These are phyloP conservation scores for Talaromyces amestolkiae DNA, from an alignment of 2,329 filamentous ascomycete species.

Conservation along the genomic window DNA sequence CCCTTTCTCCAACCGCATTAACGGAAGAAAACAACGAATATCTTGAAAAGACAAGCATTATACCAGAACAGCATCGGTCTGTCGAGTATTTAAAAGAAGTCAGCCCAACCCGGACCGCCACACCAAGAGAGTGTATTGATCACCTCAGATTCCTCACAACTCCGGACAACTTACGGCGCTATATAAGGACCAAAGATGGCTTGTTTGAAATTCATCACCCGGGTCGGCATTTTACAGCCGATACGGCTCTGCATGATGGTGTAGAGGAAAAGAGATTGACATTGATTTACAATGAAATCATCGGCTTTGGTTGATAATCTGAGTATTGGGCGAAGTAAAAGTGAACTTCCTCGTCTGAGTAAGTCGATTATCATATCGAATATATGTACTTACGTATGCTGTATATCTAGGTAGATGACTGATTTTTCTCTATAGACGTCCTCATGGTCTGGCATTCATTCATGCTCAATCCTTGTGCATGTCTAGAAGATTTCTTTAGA, in stretches of 20 bases:
- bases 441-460: conserved; percentile 78
- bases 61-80: not conserved
- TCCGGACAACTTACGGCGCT: conserved; percentile 64
- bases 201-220: conserved; percentile 50
- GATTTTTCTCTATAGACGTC: conserved; percentile 52
- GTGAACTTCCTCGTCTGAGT: conserved; percentile 12
- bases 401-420: too few species aligned
- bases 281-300: conserved; percentile 8
- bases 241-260: not conserved
- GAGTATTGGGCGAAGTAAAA: not conserved
- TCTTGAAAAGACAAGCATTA: not conserved
- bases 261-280: conserved; percentile 12
- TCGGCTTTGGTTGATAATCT: not conserved
- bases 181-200: conserved; percentile 55
- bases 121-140: conserved; percentile 55
- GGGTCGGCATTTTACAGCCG: not conserved
- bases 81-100: not conserved
- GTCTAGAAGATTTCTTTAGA: conserved; percentile 66
- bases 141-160: conserved; percentile 72
- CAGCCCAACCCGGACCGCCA: not conserved
- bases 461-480: conserved; percentile 69
- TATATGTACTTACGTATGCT: not conserved
- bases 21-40: not conserved
- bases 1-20: not conserved
- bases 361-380: not conserved